Evolutionary conservation across 805 yeast species (phyloP), one percentile per base, ranked within the genome.

Genomic region (Lachancea meyersii): DNA sequence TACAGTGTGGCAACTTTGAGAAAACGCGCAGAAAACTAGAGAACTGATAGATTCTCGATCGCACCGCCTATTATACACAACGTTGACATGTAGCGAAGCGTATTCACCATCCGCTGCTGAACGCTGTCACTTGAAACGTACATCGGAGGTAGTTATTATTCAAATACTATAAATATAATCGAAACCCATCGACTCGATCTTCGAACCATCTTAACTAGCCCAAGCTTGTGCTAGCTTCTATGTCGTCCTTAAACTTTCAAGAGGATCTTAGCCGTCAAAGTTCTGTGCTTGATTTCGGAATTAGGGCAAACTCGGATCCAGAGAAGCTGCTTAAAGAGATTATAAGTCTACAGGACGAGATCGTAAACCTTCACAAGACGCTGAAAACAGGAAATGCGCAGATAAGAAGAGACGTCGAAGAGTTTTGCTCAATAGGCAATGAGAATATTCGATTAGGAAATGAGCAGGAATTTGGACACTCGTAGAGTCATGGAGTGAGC

Each of bases 11-110:
- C 69, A 45, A 58, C 72, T 16, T 69, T 79, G 54, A 72, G 82
- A 52, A 79, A 79, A 60, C 74, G 80, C 56, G 80, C 82, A 37
- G 84, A 79, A 55, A 67, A 63, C 47, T 69, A 51, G 36, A n/a
- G n/a, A n/a, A n/a, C n/a, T 57, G 63, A 10, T 59, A 19, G 11
- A 11, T 5, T 11, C 28, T 4, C 10, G 13, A 26, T 13, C 28
- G 10, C 28, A 6, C 6, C 13, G 13, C 13, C 28, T 26, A 26
- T 4, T 10, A 10, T 4, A 10, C 28, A 4, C 13, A 26, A 11
- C 28, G 13, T 10, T 26, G 28, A 26, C 4, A 14, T 4, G 10
- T 10, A 26, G 13, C 28, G 6, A 10, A 26, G 13, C 13, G 6
- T 26, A 13, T 10, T 26, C 6, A 26, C 13, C 28, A 26, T 4